phyloP scores from a whole-genome alignment of 2,329 filamentous ascomycete genomes.

The Hymenoscyphus scutula region DNA sequence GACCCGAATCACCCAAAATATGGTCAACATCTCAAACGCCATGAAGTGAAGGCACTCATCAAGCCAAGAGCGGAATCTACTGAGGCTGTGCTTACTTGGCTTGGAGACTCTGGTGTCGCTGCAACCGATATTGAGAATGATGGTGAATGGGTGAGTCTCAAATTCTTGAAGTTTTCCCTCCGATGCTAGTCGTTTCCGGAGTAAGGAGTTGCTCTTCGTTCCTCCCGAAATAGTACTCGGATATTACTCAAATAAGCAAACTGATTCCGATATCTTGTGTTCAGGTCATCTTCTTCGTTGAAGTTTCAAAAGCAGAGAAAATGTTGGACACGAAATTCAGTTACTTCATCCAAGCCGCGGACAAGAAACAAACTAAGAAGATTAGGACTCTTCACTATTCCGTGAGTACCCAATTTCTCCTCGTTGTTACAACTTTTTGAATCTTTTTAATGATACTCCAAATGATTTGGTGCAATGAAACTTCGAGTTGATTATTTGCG shows the following conservation, averaged over 20 bases:
- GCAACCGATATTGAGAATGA: conserved; percentile 47
- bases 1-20: conserved; percentile 50
- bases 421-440: too few relatives aligned
- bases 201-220: too few relatives aligned
- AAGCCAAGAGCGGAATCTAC: conserved; percentile 50
- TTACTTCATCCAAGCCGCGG: conserved; percentile 37
- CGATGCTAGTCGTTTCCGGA: too few relatives aligned
- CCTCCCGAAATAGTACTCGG: too few relatives aligned
- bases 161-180: too few relatives aligned
- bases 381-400: conserved; percentile 49
- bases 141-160: conserved; percentile 58
- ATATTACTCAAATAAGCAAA: too few relatives aligned
- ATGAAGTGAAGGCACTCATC: conserved; percentile 52
- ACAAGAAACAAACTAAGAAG: conserved; percentile 41
- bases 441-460: too few relatives aligned
- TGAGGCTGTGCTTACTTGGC: conserved; percentile 53
- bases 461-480: too few relatives aligned
- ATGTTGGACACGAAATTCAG: conserved; percentile 40
- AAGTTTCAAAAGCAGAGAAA: conserved; percentile 31
- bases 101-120: conserved; percentile 49
- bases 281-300: conserved; percentile 32
- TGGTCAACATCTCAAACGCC: conserved; percentile 50
- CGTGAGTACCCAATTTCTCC: too few relatives aligned
- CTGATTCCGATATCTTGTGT: too few relatives aligned
- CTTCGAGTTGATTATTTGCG: too few relatives aligned